These are phyloP conservation scores for Dentiscutata heterogama DNA, from an alignment of 371 early-diverging fungal species.

Conservation along the genomic window DNA sequence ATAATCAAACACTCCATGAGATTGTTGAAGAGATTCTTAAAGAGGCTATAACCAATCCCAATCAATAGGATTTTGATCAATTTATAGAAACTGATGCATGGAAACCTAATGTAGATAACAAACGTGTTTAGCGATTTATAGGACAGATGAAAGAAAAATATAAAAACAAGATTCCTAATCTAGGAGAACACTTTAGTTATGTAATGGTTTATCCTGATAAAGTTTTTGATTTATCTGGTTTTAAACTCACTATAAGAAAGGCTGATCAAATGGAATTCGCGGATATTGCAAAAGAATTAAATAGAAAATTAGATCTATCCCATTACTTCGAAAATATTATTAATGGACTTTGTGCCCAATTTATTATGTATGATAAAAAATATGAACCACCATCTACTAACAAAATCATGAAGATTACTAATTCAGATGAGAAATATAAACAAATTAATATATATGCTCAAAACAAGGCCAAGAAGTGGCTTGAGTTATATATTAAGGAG, in stretches of 20 bases:
- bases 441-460: neutral
- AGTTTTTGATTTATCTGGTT: conserved; percentile 18
- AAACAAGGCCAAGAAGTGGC: neutral
- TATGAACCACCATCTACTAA: neutral
- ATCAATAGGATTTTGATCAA: too few relatives aligned
- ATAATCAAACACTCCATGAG: conserved; percentile 1
- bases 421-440: neutral
- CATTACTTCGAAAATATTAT: conserved; percentile 20
- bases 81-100: neutral
- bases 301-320: neutral
- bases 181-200: conserved; percentile 26
- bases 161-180: neutral
- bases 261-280: conserved; percentile 8
- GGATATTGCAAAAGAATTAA: neutral
- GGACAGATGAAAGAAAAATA: neutral
- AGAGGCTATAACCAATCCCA: conserved; percentile 17
- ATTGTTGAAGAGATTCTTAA: conserved; percentile 29
- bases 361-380: conserved; percentile 28
- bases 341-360: conserved; percentile 4
- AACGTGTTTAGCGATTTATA: conserved; percentile 14
- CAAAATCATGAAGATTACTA: neutral
- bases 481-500: too few relatives aligned
- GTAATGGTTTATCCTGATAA: neutral
- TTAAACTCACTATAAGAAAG: neutral
- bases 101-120: conserved; percentile 35